Base-by-base conservation (phyloP, 2,329 filamentous ascomycete species). In the Sporothrix inflata region DNA sequence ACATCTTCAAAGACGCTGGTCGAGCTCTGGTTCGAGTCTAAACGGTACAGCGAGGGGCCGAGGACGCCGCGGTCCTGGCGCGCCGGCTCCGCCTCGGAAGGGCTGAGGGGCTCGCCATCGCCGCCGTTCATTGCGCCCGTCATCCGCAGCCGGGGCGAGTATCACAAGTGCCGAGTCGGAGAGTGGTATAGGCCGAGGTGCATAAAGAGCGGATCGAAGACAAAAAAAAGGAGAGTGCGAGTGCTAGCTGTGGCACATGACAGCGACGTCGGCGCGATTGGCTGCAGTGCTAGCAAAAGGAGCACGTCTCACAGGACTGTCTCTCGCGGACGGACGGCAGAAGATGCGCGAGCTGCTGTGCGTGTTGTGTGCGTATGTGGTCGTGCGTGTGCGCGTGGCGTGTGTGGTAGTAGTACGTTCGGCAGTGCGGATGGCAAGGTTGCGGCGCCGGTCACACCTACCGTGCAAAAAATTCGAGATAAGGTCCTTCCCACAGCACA, bases 1-100 rank as follows among this genome's bases (percentile, higher is more conserved):
- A 98, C 94, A 81, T 97, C 94, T 76, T 94, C 94, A 77, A 97
- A 91, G 76, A 98, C 91, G 82, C 93, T 97, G 47, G 90, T 86
- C 81, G 87, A 89, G 82, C 92, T 94, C 77, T 90, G 85, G 78
- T 93, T 93, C 69, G 90, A 92, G 75, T 86, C 85, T 71, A 91
- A 85, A 70, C 90, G 85, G 81, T 93, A 93, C 74, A 92, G 79
- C 2, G 60, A 63, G 12, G 40, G 60, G 14, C 69, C 55, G 1
- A 34, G 21, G 51, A 21, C 60, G 27, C 65, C 49, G 11, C 21
- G 60, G 27, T 70, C 66, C 40, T n/a, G 40, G n/a, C 38, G 55
- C 24, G 45, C 47, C 21, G 53, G 24, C 66, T 45, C 49, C 38
- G 70, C 45, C 71, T 42, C 71, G n/a, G 47, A 68, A 12, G 70